A percentile compares a stretch with the other conserved stretches of the same genome.
phyloP scores from a whole-genome alignment of 163 green algal species.

The Scenedesmus sp. region DNA sequence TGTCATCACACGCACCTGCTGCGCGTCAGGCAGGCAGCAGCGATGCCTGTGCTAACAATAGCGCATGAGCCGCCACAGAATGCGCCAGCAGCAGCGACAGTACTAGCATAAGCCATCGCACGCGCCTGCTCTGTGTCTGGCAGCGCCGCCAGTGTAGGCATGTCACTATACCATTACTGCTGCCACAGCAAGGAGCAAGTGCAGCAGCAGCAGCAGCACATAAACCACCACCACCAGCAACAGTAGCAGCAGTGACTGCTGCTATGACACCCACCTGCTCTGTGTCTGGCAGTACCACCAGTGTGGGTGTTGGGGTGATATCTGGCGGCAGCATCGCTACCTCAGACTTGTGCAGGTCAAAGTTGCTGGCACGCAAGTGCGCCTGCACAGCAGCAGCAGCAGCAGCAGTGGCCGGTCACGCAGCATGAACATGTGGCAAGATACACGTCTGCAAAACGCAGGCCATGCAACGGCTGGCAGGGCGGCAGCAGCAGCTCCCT shows the following conservation, averaged over 20 bases:
- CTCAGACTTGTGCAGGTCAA: not conserved
- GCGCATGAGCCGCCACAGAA: too few relatives aligned
- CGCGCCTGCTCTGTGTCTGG: not conserved
- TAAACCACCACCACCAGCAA: conserved; percentile 3
- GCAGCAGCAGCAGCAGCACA: not conserved
- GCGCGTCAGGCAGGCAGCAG: too few relatives aligned
- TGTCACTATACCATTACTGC: not conserved
- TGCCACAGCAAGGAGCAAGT: not conserved
- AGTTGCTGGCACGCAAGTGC: conserved; percentile 11
- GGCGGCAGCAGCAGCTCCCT: not conserved
- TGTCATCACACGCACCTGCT: too few relatives aligned
- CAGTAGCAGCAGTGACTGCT: not conserved
- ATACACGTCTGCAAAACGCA: too few relatives aligned
- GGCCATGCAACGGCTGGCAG: not conserved
- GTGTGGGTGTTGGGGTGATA: not conserved
- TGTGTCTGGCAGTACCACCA: not conserved
- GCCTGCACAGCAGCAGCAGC: not conserved
- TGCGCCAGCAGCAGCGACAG: too few relatives aligned
- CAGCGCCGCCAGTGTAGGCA: not conserved
- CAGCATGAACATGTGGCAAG: not conserved
- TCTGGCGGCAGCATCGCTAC: conserved; percentile 1
- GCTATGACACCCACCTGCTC: not conserved
- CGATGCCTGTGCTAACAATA: too few relatives aligned
- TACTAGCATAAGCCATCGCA: not conserved
- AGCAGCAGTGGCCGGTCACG: not conserved